These are phyloP conservation scores for Xylariaceae sp. DNA, from an alignment of 2,329 filamentous ascomycete genomes.

Conservation along the genomic window DNA sequence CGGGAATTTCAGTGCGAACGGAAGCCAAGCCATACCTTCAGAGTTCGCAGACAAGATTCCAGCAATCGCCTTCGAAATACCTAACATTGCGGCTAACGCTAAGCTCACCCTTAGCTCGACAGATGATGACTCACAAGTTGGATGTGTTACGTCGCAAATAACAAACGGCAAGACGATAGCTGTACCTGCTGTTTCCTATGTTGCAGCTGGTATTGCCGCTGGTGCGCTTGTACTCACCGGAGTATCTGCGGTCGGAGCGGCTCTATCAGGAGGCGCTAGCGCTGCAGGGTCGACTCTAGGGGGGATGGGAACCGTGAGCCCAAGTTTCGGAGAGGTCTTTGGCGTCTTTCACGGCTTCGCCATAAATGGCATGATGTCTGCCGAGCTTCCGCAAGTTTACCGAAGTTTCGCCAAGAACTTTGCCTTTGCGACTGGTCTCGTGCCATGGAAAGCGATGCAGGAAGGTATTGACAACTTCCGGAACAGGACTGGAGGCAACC, in stretches of 20 bases:
- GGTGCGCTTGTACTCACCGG: conserved; percentile 73
- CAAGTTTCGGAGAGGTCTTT: conserved; percentile 80
- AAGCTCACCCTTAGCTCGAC: conserved; percentile 68
- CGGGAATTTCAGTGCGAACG: conserved; percentile 69
- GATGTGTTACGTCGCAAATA: conserved; percentile 78
- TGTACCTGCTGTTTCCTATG: conserved; percentile 73
- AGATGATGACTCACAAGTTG: conserved; percentile 60
- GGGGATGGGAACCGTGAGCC: conserved; percentile 65
- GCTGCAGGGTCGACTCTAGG: conserved; percentile 50
- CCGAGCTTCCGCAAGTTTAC: conserved; percentile 83
- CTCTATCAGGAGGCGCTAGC: conserved; percentile 52
- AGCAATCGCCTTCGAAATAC: conserved; percentile 81
- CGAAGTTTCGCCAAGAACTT: conserved; percentile 90
- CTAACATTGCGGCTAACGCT: conserved; percentile 83
- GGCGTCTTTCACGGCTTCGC: conserved; percentile 92
- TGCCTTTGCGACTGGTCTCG: conserved; percentile 79
- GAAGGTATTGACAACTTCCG: conserved; percentile 81
- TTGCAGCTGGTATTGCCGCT: conserved; percentile 81
- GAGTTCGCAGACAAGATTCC: conserved; percentile 74
- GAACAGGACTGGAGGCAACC: conserved; percentile 74
- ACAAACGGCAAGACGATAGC: conserved; percentile 82
- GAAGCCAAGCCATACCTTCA: conserved; percentile 66
- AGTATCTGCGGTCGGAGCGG: conserved; percentile 62
- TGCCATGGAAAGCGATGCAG: conserved; percentile 81
- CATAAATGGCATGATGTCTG: conserved; percentile 93